These are phyloP conservation scores for Cercospora sojina DNA, from an alignment of 2,329 filamentous ascomycete species.

Conservation along the genomic window DNA sequence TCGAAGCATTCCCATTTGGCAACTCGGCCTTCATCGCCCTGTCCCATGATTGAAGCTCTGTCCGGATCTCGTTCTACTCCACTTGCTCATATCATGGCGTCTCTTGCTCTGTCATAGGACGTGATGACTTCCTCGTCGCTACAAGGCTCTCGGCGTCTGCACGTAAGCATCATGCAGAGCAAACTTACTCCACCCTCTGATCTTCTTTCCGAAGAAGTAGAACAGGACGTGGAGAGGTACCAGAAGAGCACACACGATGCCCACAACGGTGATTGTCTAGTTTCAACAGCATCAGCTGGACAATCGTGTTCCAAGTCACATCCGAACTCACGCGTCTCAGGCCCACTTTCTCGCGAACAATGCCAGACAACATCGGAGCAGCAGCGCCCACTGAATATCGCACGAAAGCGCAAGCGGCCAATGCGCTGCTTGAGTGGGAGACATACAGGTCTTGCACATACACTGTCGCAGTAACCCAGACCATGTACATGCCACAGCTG, in stretches of 20 bases:
- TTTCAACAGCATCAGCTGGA: neutral
- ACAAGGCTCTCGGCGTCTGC: neutral
- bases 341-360: constrained; percentile 13
- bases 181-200: constrained; percentile 19
- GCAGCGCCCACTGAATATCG: constrained; percentile 15
- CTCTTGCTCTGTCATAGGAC: too few relatives aligned
- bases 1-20: neutral
- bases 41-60: too few relatives aligned
- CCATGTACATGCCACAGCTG: constrained; percentile 21
- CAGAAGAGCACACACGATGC: constrained; percentile 11
- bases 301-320: neutral
- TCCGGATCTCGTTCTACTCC: too few relatives aligned
- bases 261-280: constrained; percentile 9
- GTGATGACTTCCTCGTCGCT: too few relatives aligned
- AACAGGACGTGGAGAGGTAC: constrained; percentile 19
- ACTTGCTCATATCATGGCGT: too few relatives aligned
- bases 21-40: neutral
- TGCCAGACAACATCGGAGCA: constrained; percentile 13
- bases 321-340: constrained; percentile 11
- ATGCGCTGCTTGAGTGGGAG: constrained; percentile 17
- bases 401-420: constrained; percentile 21
- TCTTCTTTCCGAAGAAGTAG: constrained; percentile 19
- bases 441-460: constrained; percentile 22
- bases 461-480: constrained; percentile 19
- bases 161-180: constrained; percentile 13